Conservation (phyloP, 2,329 filamentous ascomycete genomes). For the Arthroderma sp. region DNA sequence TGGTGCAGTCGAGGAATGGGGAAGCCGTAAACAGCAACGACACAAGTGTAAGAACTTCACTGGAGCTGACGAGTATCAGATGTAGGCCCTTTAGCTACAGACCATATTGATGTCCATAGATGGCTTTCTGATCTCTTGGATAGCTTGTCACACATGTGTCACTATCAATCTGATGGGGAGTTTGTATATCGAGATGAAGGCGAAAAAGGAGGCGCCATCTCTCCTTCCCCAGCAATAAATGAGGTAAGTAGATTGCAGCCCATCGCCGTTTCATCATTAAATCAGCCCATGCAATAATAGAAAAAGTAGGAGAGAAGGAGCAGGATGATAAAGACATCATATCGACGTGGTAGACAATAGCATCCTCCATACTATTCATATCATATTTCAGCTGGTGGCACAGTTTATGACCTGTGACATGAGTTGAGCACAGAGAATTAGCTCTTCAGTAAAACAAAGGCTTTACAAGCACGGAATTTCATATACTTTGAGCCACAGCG, state of each 20-base stretch:
- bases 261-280: background rate
- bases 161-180: background rate
- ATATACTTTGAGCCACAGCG: background rate
- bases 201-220: background rate
- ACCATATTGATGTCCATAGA: background rate
- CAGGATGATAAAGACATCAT: background rate
- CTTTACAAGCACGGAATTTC: background rate
- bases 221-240: background rate
- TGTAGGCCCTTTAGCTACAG: background rate
- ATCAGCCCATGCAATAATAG: background rate
- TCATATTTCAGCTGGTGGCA: background rate
- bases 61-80: background rate
- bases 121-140: background rate
- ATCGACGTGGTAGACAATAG: background rate
- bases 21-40: background rate
- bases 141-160: background rate
- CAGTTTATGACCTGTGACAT: background rate
- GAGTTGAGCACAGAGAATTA: background rate
- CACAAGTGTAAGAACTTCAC: background rate
- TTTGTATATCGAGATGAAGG: background rate
- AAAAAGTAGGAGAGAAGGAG: background rate
- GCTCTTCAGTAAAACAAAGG: background rate
- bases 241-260: background rate
- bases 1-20: background rate
- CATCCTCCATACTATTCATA: background rate